These are phyloP conservation scores for Boletus mariae DNA, from an alignment of 1,284 basidiomycete genomes.

Conservation along the genomic window DNA sequence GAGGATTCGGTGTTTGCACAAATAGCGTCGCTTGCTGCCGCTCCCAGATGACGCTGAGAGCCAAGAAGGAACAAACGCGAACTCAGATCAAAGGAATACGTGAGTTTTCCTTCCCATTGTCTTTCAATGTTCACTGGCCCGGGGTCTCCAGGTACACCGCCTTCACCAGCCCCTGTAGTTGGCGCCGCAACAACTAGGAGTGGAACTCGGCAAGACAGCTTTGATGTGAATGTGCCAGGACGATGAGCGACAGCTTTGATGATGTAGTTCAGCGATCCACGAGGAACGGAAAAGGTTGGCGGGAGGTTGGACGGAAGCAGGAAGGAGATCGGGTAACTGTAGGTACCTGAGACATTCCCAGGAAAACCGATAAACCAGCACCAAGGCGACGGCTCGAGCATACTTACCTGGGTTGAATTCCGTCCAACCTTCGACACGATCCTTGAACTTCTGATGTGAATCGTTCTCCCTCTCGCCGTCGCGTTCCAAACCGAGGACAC, in stretches of 20 bases:
- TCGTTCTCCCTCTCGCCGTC: conserved; percentile 14
- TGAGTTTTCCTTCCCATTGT: conserved; percentile 89
- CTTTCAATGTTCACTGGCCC: conserved; percentile 65
- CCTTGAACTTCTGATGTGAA: conserved; percentile 23
- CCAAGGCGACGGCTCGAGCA: conserved; percentile 15
- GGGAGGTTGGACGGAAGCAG: conserved; percentile 80
- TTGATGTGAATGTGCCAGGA: conserved; percentile 82
- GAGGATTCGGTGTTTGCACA: neutral
- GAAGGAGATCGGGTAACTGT: conserved; percentile 94
- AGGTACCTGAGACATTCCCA: conserved; percentile 56
- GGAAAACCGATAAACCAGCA: neutral
- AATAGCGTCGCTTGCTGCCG: neutral
- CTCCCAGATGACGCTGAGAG: conserved; percentile 10
- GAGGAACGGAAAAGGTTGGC: conserved; percentile 77
- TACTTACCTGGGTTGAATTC: conserved; percentile 83
- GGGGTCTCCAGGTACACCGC: conserved; percentile 51
- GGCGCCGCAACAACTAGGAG: conserved; percentile 80
- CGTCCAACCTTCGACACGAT: conserved; percentile 71
- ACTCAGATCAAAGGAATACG: conserved; percentile 80
- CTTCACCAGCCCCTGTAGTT: conserved; percentile 46
- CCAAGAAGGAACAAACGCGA: conserved; percentile 87
- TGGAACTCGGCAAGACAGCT: conserved; percentile 70
- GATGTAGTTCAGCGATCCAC: conserved; percentile 76
- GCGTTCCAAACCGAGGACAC: conserved; percentile 22
- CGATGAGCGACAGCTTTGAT: conserved; percentile 85